phyloP scores from a whole-genome alignment of 371 early-diverging fungal genomes.

The Batkoa obscura region DNA sequence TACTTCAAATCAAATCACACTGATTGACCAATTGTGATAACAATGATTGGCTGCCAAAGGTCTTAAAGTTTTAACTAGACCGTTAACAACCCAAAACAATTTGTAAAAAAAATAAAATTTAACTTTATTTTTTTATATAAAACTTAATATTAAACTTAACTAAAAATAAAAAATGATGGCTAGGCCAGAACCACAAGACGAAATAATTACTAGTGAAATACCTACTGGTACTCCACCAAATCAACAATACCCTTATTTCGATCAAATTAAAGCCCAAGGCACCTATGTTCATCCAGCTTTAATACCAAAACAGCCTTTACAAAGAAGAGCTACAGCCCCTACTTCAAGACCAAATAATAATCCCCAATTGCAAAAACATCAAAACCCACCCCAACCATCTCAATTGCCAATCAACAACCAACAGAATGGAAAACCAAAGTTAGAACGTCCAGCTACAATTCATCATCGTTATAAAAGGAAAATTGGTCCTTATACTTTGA shows the following conservation, averaged over 20 bases:
- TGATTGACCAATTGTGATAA: no score
- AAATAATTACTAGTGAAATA: neutral
- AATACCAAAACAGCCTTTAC: neutral
- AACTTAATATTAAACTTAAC: no score
- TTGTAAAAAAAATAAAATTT: no score
- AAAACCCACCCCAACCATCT: neutral
- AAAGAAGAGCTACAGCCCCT: slow-evolving; percentile 1
- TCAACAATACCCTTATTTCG: neutral
- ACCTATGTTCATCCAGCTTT: neutral
- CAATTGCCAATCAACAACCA: neutral
- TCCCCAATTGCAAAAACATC: neutral
- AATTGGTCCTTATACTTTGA: slow-evolving; percentile 64
- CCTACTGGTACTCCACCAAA: neutral
- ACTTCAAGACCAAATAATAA: neutral
- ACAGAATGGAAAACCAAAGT: neutral
- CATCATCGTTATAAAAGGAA: slow-evolving; percentile 3
- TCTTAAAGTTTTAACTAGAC: no score
- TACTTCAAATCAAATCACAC: no score
- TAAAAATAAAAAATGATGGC: neutral
- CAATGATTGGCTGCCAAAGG: no score
- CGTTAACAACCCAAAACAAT: no score
- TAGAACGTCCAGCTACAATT: neutral
- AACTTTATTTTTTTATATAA: no score
- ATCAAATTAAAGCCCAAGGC: neutral
- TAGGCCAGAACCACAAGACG: neutral